Conservation (phyloP, 2,329 filamentous ascomycete genomes). For the Dactylellina parvicollis region DNA sequence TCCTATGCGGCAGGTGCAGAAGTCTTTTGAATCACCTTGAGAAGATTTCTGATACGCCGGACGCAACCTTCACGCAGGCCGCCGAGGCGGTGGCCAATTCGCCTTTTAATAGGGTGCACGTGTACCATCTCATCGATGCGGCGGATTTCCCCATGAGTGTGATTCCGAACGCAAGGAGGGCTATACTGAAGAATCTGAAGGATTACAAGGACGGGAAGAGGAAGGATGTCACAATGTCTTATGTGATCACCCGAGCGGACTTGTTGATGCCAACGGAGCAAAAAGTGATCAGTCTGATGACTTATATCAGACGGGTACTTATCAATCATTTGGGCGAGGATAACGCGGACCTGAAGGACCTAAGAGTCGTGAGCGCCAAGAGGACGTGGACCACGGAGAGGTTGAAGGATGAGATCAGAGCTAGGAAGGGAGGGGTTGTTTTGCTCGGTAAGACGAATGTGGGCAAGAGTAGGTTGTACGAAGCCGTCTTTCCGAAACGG, state of each 20-base stretch:
- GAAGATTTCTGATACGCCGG: constrained; percentile 55
- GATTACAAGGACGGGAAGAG: constrained; percentile 76
- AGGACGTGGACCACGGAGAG: constrained; percentile 89
- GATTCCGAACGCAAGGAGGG: constrained; percentile 72
- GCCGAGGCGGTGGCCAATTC: constrained; percentile 87
- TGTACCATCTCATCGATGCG: constrained; percentile 94
- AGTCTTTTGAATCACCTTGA: constrained; percentile 81
- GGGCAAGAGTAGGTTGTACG: constrained; percentile 91
- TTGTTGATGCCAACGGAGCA: constrained; percentile 83
- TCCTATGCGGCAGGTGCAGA: constrained; percentile 86
- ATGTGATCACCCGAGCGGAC: constrained; percentile 84
- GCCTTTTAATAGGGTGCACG: constrained; percentile 87
- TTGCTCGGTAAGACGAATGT: constrained; percentile 99
- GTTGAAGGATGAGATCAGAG: constrained; percentile 85
- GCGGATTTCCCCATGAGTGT: constrained; percentile 97
- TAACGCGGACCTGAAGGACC: constrained; percentile 54
- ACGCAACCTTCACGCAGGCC: constrained; percentile 80
- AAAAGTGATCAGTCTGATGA: constrained; percentile 86
- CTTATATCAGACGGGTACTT: constrained; percentile 80
- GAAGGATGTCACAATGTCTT: constrained; percentile 73
- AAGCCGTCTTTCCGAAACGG: constrained; percentile 84
- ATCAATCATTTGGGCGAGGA: constrained; percentile 74
- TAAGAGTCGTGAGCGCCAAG: constrained; percentile 76
- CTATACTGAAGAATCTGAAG: constrained; percentile 69
- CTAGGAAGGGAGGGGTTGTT: constrained; percentile 87